Conservation (phyloP, 306 rosid species). For the Malus asiatica region DNA sequence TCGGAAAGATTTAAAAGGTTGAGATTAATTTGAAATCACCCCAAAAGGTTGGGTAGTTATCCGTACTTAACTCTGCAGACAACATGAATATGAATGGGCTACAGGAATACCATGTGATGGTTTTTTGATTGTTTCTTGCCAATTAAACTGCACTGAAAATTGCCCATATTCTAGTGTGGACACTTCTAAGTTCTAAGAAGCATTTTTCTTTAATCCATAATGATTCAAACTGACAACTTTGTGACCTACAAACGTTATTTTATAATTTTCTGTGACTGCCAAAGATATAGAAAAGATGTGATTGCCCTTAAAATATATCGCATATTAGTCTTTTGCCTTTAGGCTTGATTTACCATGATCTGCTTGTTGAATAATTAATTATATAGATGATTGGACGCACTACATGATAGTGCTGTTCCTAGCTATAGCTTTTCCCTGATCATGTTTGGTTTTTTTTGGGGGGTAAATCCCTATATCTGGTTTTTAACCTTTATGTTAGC, state of each 20-base stretch:
- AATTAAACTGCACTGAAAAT: no score
- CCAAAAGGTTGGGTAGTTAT: no score
- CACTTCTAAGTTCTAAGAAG: background rate
- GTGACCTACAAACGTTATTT: background rate
- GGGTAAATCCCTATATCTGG: no score
- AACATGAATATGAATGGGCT: background rate
- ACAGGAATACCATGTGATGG: background rate
- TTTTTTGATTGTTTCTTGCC: background rate
- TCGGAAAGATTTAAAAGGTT: no score
- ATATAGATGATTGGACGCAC: background rate
- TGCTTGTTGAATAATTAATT: background rate
- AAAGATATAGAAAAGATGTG: background rate
- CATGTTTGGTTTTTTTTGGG: no score
- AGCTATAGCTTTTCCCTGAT: no score
- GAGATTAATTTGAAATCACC: no score
- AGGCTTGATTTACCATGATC: background rate
- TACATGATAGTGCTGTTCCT: background rate
- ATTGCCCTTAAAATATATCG: background rate
- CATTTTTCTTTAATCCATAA: no score
- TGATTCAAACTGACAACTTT: background rate
- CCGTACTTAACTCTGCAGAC: background rate
- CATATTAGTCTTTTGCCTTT: background rate
- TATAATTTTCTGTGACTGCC: background rate
- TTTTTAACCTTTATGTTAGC: no score
- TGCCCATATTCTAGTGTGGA: no score